A percentile compares a stretch with the other conserved stretches of the same genome.
These are phyloP conservation scores for Picea abies DNA, from an alignment of 83 land plant species.

Conservation along the genomic window DNA sequence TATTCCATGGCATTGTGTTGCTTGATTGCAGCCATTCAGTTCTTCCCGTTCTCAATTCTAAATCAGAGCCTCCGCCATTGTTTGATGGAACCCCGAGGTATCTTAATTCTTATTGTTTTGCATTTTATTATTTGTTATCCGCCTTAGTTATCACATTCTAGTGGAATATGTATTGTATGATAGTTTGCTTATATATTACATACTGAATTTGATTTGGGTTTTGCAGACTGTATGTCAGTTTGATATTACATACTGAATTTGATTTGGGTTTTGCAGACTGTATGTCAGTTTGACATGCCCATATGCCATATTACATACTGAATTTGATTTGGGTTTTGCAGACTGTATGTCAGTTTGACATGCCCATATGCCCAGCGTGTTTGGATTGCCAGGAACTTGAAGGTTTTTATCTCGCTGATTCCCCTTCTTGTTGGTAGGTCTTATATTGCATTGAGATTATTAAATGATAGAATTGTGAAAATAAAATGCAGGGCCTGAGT, in stretches of 20 bases:
- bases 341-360: slow-evolving; percentile 65
- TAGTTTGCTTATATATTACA: slow-evolving; percentile 1
- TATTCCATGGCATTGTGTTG: not conserved
- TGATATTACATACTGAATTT: no score
- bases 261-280: no score
- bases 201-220: not conserved
- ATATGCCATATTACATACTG: slow-evolving; percentile 30
- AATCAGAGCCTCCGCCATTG: slow-evolving; percentile 64
- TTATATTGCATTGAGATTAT: not conserved
- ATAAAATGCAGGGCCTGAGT: slow-evolving; percentile 55
- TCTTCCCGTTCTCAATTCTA: slow-evolving; percentile 57
- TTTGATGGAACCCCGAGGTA: slow-evolving; percentile 92
- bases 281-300: no score
- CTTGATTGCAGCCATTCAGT: slow-evolving; percentile 5
- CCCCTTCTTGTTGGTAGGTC: not conserved
- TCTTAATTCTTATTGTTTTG: not conserved
- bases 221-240: slow-evolving; percentile 65
- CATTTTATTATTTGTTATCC: not conserved
- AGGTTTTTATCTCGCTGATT: slow-evolving; percentile 36
- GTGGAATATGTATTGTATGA: not conserved
- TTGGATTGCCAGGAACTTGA: slow-evolving; percentile 78
- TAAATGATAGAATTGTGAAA: not conserved
- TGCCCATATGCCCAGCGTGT: slow-evolving; percentile 89
- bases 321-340: slow-evolving; percentile 24
- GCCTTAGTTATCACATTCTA: not conserved